Evolutionary conservation across 805 yeast species (phyloP).

Genomic region (Debaryomyces tyrocola): DNA sequence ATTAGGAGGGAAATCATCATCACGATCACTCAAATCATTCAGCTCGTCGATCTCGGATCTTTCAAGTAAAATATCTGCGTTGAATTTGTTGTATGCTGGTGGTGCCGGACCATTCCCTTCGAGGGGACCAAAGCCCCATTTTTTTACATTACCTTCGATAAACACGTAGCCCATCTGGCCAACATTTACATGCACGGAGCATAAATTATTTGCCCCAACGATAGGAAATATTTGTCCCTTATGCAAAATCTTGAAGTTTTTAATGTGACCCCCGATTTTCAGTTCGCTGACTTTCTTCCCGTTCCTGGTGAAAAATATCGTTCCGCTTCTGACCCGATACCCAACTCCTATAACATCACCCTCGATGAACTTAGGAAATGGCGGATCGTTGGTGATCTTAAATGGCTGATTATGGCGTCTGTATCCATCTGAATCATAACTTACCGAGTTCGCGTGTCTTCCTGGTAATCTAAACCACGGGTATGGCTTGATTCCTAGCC

Average conservation of each 20-base stretch:
- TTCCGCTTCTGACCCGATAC: slow-evolving; percentile 75
- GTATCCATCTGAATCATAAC: slow-evolving; percentile 86
- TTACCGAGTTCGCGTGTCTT: slow-evolving; percentile 75
- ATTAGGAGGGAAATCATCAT: slow-evolving; percentile 56
- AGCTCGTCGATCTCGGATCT: slow-evolving; percentile 55
- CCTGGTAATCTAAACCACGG: slow-evolving; percentile 95
- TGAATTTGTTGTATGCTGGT: slow-evolving; percentile 83
- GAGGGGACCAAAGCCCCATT: slow-evolving; percentile 93
- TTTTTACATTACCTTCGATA: slow-evolving; percentile 89
- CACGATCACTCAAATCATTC: slow-evolving; percentile 42
- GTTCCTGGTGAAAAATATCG: slow-evolving; percentile 89
- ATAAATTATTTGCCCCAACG: slow-evolving; percentile 79
- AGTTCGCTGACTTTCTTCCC: slow-evolving; percentile 87
- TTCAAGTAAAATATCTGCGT: slow-evolving; percentile 75
- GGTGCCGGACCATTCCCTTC: slow-evolving; percentile 91
- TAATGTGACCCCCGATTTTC: slow-evolving; percentile 75
- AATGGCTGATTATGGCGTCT: slow-evolving; percentile 82
- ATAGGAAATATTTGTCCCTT: slow-evolving; percentile 72
- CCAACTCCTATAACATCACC: slow-evolving; percentile 97
- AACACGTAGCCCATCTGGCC: slow-evolving; percentile 90
- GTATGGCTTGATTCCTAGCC: slow-evolving; percentile 83
- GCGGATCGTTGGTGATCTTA: slow-evolving; percentile 42
- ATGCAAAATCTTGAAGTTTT: slow-evolving; percentile 57
- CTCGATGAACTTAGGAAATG: slow-evolving; percentile 59
- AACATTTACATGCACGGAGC: slow-evolving; percentile 81